phyloP scores from a whole-genome alignment of 192 early-diverging fungal species.

The Podila epicladia region DNA sequence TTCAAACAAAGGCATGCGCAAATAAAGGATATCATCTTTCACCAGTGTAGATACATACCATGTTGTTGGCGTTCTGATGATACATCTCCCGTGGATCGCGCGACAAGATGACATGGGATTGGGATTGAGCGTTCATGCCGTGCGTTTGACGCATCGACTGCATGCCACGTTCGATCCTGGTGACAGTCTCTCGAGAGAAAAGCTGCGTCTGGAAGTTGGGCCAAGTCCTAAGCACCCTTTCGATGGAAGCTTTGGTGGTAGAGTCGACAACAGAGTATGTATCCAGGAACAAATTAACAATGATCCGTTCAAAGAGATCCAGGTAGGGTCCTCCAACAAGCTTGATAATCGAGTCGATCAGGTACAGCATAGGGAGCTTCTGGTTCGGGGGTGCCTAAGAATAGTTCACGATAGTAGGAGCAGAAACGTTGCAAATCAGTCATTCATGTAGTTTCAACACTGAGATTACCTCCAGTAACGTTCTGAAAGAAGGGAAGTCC shows the following conservation, averaged over 20 bases:
- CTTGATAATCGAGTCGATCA: constrained; percentile 97
- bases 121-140: constrained; percentile 18
- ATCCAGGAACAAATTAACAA: constrained; percentile 78
- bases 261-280: constrained; percentile 79
- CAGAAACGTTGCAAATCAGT: not conserved
- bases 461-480: too few relatives aligned
- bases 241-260: constrained; percentile 73
- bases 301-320: constrained; percentile 72
- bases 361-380: constrained; percentile 90
- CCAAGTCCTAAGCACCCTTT: constrained; percentile 87
- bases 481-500: too few relatives aligned
- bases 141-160: constrained; percentile 49
- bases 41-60: constrained; percentile 6
- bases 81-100: constrained; percentile 40
- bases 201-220: constrained; percentile 65
- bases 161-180: constrained; percentile 58
- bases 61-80: constrained; percentile 9
- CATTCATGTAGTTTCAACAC: too few relatives aligned
- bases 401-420: constrained; percentile 3
- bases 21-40: not conserved
- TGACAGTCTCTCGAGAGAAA: constrained; percentile 65
- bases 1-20: not conserved
- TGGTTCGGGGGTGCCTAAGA: constrained; percentile 72
- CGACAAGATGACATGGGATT: constrained; percentile 64
- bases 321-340: constrained; percentile 88